Base-by-base conservation (phyloP, 2,329 filamentous ascomycete species). In the Talaromyces sp. region DNA sequence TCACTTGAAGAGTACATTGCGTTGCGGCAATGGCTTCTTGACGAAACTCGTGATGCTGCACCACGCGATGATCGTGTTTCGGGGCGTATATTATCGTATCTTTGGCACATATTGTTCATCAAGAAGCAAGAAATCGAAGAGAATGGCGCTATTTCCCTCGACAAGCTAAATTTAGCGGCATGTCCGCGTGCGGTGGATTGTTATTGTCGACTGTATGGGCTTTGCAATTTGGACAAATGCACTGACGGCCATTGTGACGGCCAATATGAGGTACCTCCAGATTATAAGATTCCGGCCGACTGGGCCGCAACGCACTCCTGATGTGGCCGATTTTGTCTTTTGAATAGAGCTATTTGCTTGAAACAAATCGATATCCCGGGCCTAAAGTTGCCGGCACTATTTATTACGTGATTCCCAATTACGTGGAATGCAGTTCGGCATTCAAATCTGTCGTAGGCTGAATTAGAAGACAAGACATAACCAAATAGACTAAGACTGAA, bases 21-120 rank as follows among this genome's bases (percentile, higher is more conserved):
- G 27, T 73, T 86, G 61, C 76, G 84, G 43, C 80, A 85, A 67
- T 87, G 85, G 85, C 72, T 87, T 39, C 73, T 83, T 8, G 81
- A 83, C 70, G 74, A 73, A 19, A 71, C 54, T 39, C 66, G 65
- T 24, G 67, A 60, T 39, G 72, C 73, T 22, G 79, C 80, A 31
- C 80, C 78, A 8, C 65, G 66, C 1, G 80, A 82, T 69, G 81
- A 83, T 62, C 71, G 73, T 3, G 74, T 81, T 3, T 75, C 79
- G 13, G 80, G 82, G 0, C 73, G 82, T n/a, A 79, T 84, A 22
- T 27, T 83, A 66, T 82, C 80, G 4, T 83, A 84, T 66, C 50
- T 83, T 8, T 84, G 82, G 82, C 82, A 83, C 67, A 79, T 84
- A 52, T 61, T 84, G 24, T 84, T 84, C 67, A 68, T 82, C 35